Evolutionary conservation across 2,329 filamentous ascomycete species (phyloP), one percentile per base, ranked within the genome.

Genomic region (Calonectria fujianensis): DNA sequence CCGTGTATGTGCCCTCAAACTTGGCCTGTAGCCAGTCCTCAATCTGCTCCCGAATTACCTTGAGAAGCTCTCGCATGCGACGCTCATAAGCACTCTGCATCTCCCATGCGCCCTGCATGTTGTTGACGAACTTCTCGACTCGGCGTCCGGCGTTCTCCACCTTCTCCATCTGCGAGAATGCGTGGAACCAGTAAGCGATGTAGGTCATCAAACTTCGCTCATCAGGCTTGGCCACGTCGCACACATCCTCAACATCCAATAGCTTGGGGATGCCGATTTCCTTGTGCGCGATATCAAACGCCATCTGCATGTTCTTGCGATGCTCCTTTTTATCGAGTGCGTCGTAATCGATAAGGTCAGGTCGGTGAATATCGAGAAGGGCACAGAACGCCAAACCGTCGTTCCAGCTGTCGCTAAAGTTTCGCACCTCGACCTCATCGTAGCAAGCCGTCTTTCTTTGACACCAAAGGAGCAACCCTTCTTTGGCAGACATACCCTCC

Each of bases 181-280:
- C 97, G 84, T 99, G 97, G 90, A 99, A 99, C 97, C 97, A 99
- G 88, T 99, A 99, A 77, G 97, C 97, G 81, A 99, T 99, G 85
- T 99, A 99, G 0, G 97, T 99, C 97, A 99, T 99, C 83, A 99
- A 90, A 84, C 95, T 97, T 80, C 95, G 93, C 86, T 99, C 97
- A 84, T 99, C 97, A 31, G 97, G 97, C 87, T 97, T 97, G 31
- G 96, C 91, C 35, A 99, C 96, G 84, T 99, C 97, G 84, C 95
- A 98, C 27, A 99, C 97, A 87, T 99, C 97, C 86, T 99, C 97
- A 18, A 98, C 97, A 84, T 99, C 97, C 74, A 99, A 91, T 83
- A 99, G 89, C 82, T 96, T 95, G 20, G 97, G 97, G 74, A 99
- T 99, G 65, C 97, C 97, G 82, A 99, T 98, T 87, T 98, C 97